Base-by-base conservation (phyloP, 176 grass and related monocot genomes). In the Pontederia crassipes region DNA sequence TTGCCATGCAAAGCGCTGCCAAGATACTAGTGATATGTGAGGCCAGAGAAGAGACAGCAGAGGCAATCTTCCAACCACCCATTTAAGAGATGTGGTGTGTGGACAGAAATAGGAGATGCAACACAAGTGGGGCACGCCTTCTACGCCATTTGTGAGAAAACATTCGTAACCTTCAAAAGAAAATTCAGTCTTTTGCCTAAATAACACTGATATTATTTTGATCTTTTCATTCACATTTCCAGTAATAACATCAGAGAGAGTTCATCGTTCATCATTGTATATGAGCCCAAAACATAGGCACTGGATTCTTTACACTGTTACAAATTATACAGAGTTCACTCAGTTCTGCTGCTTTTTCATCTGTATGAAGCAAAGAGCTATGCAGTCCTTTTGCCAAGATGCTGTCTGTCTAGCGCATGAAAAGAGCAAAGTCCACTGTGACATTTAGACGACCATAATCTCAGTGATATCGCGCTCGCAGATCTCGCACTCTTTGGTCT, bases 401-500 rank as follows among this genome's bases (percentile, higher is more conserved):
- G 20, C 20, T 24, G 20, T 4, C 24, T 52, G 12, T 28, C 64
- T 13, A 64, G 9, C 11, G 3, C 2, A 66, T 29, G 32, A 40
- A 40, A 40, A 40, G 10, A 8, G 64, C 14, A 66, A 24, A 53
- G 9, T 8, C 1, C 10, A 53, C 1, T 35, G 20, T 53, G 29
- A 2, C 0, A 46, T 51, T 66, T 12, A 6, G 11, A 26, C 32
- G 32, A 27, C 45, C 46, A 17, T 45, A 13, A 27, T 4, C 26
- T n/a, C 4, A 69, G 49, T 74, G 67, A 7, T 67, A 60, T 24
- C 55, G 70, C 70, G 76, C 71, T 64, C 55, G 52, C 9, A 81
- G 77, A 48, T 75, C 65, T 55, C 27, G 53, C 55, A 81, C 54
- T 18, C 77, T 64, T 52, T 63, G 58, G 70, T 81, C 80, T 48